A percentile compares a stretch with the other conserved stretches of the same genome.
Evolutionary conservation across 192 early-diverging fungal genomes (phyloP).

Genomic region (Podila horticola): DNA sequence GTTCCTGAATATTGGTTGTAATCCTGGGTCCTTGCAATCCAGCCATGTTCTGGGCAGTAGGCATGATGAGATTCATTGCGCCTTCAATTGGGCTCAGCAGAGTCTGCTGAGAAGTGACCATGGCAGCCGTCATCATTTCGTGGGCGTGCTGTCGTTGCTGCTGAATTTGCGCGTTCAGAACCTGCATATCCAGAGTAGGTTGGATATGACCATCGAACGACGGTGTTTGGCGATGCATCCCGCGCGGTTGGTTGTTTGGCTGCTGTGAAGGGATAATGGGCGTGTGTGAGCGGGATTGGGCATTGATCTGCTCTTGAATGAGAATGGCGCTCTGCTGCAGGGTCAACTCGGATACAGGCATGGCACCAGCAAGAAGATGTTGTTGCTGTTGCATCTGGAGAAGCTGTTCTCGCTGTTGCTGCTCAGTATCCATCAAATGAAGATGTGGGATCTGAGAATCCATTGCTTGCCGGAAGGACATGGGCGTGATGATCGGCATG

Average conservation of each 20-base stretch:
- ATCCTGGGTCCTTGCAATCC: constrained; percentile 14
- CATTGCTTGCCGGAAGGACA: constrained; percentile 22
- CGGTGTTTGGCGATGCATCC: constrained; percentile 24
- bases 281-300: constrained; percentile 41
- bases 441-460: constrained; percentile 20
- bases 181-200: constrained; percentile 16
- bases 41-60: constrained; percentile 18
- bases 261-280: constrained; percentile 44
- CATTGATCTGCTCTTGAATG: constrained; percentile 42
- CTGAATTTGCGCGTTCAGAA: constrained; percentile 38
- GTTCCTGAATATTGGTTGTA: constrained; percentile 5
- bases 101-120: constrained; percentile 28
- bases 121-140: constrained; percentile 18
- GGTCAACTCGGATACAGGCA: constrained; percentile 7
- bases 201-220: constrained; percentile 36
- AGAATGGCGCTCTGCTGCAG: constrained; percentile 29
- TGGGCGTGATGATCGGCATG: constrained; percentile 16
- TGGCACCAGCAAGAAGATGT: neutral
- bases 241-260: constrained; percentile 7
- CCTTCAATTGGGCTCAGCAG: constrained; percentile 30
- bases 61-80: constrained; percentile 26
- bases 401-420: constrained; percentile 31
- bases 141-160: constrained; percentile 31
- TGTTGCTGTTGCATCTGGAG: constrained; percentile 23
- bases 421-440: constrained; percentile 19